Conservation (phyloP, 805 yeast species). For the Zygoascus flipseniorum region DNA sequence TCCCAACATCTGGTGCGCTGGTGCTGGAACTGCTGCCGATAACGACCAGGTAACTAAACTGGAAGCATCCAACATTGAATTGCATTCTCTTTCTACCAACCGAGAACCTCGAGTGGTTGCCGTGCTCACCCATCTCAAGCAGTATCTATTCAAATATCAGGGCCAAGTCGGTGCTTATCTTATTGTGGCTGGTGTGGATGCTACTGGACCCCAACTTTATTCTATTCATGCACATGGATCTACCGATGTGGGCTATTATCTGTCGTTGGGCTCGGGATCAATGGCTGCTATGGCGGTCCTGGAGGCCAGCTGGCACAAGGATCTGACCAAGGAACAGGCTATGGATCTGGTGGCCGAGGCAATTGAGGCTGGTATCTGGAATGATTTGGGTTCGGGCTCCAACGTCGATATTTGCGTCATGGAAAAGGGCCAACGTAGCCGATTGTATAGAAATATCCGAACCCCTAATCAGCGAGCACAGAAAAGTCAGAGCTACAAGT, state of each 20-base stretch:
- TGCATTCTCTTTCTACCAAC: conserved; percentile 75
- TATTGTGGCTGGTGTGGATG: conserved; percentile 97
- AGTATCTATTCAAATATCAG: conserved; percentile 92
- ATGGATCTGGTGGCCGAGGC: conserved; percentile 84
- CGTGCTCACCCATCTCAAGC: conserved; percentile 86
- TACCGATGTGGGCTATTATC: conserved; percentile 90
- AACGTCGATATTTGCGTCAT: conserved; percentile 96
- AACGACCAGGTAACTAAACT: conserved; percentile 96
- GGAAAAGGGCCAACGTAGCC: conserved; percentile 77
- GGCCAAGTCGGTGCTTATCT: conserved; percentile 96
- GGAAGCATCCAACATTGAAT: conserved; percentile 81
- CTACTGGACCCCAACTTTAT: conserved; percentile 89
- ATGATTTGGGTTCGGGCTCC: conserved; percentile 97
- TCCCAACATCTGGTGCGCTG: conserved; percentile 97
- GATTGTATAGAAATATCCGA: conserved; percentile 72
- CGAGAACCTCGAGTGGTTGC: conserved; percentile 91
- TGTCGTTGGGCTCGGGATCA: conserved; percentile 92
- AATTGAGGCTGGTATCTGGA: conserved; percentile 97
- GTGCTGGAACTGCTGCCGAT: conserved; percentile 99
- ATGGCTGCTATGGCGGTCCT: conserved; percentile 97
- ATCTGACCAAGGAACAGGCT: conserved; percentile 81
- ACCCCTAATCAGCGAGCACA: conserved; percentile 83
- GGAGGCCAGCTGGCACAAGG: conserved; percentile 79
- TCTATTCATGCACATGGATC: conserved; percentile 97
- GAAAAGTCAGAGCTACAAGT: conserved; percentile 77